Evolutionary conservation across 768 basidiomycete species (phyloP).

Genomic region (Clathrus columnatus): DNA sequence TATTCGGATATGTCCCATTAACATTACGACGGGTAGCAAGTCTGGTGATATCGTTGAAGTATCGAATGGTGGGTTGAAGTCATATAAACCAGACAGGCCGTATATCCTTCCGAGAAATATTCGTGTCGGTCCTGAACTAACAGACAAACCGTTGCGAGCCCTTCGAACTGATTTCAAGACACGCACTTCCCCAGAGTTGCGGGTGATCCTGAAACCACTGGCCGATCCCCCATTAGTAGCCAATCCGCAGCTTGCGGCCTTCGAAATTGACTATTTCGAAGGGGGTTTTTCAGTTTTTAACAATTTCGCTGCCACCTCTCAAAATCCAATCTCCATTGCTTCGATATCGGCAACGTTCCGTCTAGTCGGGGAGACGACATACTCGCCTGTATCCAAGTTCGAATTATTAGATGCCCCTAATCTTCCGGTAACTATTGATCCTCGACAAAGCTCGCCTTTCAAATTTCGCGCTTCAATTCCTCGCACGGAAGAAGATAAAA

Average conservation of each 20-base stretch:
- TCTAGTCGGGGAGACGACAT: conserved; percentile 21
- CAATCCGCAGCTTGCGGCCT: conserved; percentile 23
- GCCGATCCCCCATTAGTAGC: conserved; percentile 31
- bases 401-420: conserved; percentile 19
- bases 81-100: conserved; percentile 26
- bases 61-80: conserved; percentile 31
- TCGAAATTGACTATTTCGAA: conserved; percentile 23
- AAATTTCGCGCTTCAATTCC: conserved; percentile 26
- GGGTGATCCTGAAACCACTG: conserved; percentile 26
- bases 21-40: conserved; percentile 27
- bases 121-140: conserved; percentile 27
- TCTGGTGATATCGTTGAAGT: conserved; percentile 27
- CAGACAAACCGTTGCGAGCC: conserved; percentile 23
- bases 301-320: conserved; percentile 26
- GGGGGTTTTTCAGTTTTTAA: conserved; percentile 32
- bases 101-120: conserved; percentile 27
- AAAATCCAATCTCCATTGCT: conserved; percentile 28
- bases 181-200: conserved; percentile 22
- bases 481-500: conserved; percentile 27
- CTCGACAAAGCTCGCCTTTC: conserved; percentile 27
- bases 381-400: conserved; percentile 19
- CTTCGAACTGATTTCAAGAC: conserved; percentile 33
- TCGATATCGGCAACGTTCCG: conserved; percentile 27
- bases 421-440: conserved; percentile 29
- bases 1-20: conserved; percentile 30